These are phyloP conservation scores for Gossypium bickii DNA, from an alignment of 345 rosid species.

Conservation along the genomic window DNA sequence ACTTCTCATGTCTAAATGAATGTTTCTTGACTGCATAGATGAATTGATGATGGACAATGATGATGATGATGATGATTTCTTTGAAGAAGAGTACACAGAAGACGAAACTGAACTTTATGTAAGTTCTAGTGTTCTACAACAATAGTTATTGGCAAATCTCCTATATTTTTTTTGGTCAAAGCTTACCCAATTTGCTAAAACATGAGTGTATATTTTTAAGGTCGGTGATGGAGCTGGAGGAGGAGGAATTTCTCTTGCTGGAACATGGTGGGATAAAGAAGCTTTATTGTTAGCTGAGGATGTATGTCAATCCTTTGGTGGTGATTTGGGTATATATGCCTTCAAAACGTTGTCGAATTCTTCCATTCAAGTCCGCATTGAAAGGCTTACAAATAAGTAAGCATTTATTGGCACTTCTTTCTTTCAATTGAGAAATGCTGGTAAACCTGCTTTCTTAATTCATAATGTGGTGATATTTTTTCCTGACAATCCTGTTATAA, in stretches of 20 bases:
- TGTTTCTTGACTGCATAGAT: slow-evolving; percentile 33
- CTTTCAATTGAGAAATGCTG: neutral
- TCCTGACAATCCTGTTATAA: neutral
- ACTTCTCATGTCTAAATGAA: neutral
- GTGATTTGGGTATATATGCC: slow-evolving; percentile 68
- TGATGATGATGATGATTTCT: slow-evolving; percentile 21
- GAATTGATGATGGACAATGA: slow-evolving; percentile 27
- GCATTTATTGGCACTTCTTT: slow-evolving; percentile 7
- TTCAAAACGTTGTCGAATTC: slow-evolving; percentile 66
- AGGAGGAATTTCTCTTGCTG: slow-evolving; percentile 77
- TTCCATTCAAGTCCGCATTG: slow-evolving; percentile 70
- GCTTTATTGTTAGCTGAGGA: slow-evolving; percentile 60
- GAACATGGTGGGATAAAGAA: slow-evolving; percentile 86
- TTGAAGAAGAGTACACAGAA: slow-evolving; percentile 43
- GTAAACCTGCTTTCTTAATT: neutral
- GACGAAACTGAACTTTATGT: slow-evolving; percentile 61
- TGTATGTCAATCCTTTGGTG: slow-evolving; percentile 56
- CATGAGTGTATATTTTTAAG: slow-evolving; percentile 26
- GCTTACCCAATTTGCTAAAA: slow-evolving; percentile 3
- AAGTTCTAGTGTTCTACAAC: slow-evolving; percentile 23
- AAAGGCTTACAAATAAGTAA: slow-evolving; percentile 72
- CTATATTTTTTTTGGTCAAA: slow-evolving; percentile 6
- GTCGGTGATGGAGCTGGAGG: slow-evolving; percentile 85
- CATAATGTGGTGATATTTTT: neutral
- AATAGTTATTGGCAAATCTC: neutral